phyloP scores from a whole-genome alignment of 495 filamentous ascomycete species.

The Staphylotrichum tortipilum region DNA sequence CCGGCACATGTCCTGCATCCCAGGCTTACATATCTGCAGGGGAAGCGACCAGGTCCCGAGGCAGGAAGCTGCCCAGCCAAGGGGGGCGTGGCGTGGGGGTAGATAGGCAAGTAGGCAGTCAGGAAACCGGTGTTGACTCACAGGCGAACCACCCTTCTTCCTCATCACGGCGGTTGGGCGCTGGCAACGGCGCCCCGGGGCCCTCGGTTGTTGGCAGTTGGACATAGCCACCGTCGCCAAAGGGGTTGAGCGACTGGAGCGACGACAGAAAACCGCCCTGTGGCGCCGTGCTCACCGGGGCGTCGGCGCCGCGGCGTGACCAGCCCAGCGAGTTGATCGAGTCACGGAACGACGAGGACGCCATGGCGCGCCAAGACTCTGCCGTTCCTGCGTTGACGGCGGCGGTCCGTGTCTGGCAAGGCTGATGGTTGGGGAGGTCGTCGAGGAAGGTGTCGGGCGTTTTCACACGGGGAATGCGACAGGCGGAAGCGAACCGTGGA shows the following conservation, averaged over 20 bases:
- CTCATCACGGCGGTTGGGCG: constrained; percentile 77
- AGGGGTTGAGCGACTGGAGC: constrained; percentile 81
- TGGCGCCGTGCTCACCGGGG: constrained; percentile 67
- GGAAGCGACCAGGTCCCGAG: constrained; percentile 11
- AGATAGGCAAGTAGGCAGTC: constrained; percentile 7
- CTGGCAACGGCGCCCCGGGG: constrained; percentile 79
- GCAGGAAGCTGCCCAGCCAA: constrained; percentile 13
- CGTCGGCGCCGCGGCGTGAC: constrained; percentile 76
- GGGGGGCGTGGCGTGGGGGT: constrained; percentile 6
- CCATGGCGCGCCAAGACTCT: constrained; percentile 49
- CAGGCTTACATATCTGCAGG: constrained; percentile 19
- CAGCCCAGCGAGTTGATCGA: constrained; percentile 93
- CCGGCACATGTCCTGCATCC: constrained; percentile 32
- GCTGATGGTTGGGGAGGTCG: neutral
- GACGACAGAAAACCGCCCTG: constrained; percentile 68
- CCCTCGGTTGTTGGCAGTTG: constrained; percentile 78
- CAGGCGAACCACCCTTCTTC: constrained; percentile 92
- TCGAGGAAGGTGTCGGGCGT: neutral
- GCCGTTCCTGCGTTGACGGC: too few species aligned
- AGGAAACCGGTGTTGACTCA: constrained; percentile 55
- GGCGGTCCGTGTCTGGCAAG: too few species aligned
- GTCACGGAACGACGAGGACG: constrained; percentile 81
- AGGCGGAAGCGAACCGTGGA: neutral
- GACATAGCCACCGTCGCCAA: constrained; percentile 80
- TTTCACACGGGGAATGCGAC: neutral